Conservation (phyloP, 2,329 filamentous ascomycete species). For the Epichloe sylvatica region DNA sequence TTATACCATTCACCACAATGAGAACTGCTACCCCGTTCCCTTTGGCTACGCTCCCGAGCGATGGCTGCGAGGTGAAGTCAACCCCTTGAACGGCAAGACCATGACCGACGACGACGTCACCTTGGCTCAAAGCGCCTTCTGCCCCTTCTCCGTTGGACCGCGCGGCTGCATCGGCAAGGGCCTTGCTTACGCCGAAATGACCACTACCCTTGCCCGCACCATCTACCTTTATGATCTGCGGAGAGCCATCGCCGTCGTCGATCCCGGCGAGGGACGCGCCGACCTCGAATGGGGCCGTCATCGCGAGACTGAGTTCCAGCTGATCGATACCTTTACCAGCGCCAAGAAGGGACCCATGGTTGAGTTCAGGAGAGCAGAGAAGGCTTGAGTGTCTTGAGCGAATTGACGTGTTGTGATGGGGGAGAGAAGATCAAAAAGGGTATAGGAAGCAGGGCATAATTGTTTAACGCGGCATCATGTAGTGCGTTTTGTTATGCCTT, state of each 20-base stretch:
- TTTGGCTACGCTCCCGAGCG: constrained; percentile 49
- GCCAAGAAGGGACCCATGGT: constrained; percentile 58
- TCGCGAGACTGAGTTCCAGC: constrained; percentile 48
- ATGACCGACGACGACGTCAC: constrained; percentile 37
- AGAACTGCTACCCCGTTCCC: constrained; percentile 45
- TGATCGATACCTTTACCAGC: constrained; percentile 60
- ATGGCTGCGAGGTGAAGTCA: constrained; percentile 41
- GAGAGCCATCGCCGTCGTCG: constrained; percentile 31
- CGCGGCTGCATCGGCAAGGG: constrained; percentile 61
- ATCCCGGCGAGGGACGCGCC: constrained; percentile 37
- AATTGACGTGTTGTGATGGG: too few relatives aligned
- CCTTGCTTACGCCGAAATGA: constrained; percentile 54
- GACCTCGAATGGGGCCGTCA: constrained; percentile 41
- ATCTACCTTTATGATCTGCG: constrained; percentile 49
- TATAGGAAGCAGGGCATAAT: too few relatives aligned
- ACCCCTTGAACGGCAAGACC: constrained; percentile 19
- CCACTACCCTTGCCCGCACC: constrained; percentile 44
- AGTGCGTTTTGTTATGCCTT: too few relatives aligned
- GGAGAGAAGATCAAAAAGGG: too few relatives aligned
- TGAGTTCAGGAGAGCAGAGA: constrained; percentile 35
- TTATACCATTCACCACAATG: constrained; percentile 56
- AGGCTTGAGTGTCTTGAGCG: constrained; percentile 4
- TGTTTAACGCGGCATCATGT: too few relatives aligned
- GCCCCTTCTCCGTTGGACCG: constrained; percentile 57
- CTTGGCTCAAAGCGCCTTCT: constrained; percentile 54